Percentiles rank a stretch among this genome's conserved stretches.
These are phyloP conservation scores for Passalora sequoiae DNA, from an alignment of 2,329 filamentous ascomycete genomes.

Conservation along the genomic window DNA sequence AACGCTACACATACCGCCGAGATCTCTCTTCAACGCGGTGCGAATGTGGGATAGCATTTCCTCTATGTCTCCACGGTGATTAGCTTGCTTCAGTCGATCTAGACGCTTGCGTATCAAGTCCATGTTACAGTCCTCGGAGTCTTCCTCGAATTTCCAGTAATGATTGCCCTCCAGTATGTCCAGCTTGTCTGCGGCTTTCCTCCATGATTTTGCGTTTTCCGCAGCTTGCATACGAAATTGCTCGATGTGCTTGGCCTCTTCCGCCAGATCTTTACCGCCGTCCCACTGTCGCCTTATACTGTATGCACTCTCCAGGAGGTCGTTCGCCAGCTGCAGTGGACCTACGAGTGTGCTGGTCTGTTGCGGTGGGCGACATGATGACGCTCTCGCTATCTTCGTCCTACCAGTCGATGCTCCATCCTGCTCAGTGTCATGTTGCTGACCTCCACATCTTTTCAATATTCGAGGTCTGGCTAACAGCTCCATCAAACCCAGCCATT, in stretches of 20 bases:
- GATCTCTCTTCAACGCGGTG: conserved; percentile 19
- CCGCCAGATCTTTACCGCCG: conserved; percentile 3
- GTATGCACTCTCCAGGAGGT: conserved; percentile 11
- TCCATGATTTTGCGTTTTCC: conserved; percentile 13
- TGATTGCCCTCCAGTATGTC: conserved; percentile 22
- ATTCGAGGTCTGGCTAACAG: no score
- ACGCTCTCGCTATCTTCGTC: neutral
- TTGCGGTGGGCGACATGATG: conserved; percentile 3
- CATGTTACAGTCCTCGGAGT: conserved; percentile 18
- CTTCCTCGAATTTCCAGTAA: conserved; percentile 20
- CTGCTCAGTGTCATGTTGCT: neutral
- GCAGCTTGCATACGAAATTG: conserved; percentile 14
- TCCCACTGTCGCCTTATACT: conserved; percentile 6
- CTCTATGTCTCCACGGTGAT: conserved; percentile 17
- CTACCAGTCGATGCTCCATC: neutral
- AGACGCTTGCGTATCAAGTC: conserved; percentile 15
- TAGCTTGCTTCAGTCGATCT: conserved; percentile 18
- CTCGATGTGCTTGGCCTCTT: conserved; percentile 8
- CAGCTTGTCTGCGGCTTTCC: conserved; percentile 13
- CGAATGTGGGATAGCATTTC: conserved; percentile 20
- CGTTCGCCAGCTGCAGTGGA: conserved; percentile 16
- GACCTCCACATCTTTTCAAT: neutral
- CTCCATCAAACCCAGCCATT: neutral
- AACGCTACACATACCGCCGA: conserved; percentile 22
- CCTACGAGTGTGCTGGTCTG: conserved; percentile 3